phyloP scores from a whole-genome alignment of 306 rosid species.

The Lagenaria siceraria region DNA sequence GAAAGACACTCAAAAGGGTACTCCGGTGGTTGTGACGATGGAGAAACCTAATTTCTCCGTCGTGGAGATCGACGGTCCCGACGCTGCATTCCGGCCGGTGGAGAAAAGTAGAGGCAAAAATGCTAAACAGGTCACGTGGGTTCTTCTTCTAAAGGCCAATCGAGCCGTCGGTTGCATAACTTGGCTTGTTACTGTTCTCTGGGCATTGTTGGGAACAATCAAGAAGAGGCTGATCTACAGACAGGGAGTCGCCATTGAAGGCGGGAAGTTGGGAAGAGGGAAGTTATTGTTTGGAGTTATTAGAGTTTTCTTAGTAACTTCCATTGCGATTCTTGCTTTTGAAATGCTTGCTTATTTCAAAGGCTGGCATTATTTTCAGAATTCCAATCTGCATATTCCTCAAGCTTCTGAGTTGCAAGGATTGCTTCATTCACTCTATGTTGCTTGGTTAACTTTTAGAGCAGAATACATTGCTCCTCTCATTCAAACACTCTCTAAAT shows the following conservation, averaged over 20 bases:
- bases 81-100: constrained; percentile 71
- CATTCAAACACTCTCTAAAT: constrained; percentile 61
- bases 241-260: constrained; percentile 40
- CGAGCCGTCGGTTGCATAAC: constrained; percentile 63
- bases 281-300: constrained; percentile 51
- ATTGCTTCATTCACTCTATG: constrained; percentile 51
- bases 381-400: constrained; percentile 61
- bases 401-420: constrained; percentile 54
- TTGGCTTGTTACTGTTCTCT: constrained; percentile 49
- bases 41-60: constrained; percentile 80
- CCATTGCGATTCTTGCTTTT: constrained; percentile 55
- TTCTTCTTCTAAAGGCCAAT: constrained; percentile 80
- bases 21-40: constrained; percentile 86
- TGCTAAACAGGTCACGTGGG: constrained; percentile 85
- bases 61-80: constrained; percentile 70
- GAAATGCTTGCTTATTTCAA: constrained; percentile 63
- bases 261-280: constrained; percentile 48
- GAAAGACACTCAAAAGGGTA: constrained; percentile 44
- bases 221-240: constrained; percentile 63
- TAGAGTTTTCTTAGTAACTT: constrained; percentile 46
- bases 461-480: constrained; percentile 77
- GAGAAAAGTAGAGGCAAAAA: constrained; percentile 72
- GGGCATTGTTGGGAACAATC: constrained; percentile 60
- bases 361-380: constrained; percentile 74
- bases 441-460: constrained; percentile 66